Base-by-base conservation (phyloP, 495 filamentous ascomycete species). In the Articulospora tetracladia region DNA sequence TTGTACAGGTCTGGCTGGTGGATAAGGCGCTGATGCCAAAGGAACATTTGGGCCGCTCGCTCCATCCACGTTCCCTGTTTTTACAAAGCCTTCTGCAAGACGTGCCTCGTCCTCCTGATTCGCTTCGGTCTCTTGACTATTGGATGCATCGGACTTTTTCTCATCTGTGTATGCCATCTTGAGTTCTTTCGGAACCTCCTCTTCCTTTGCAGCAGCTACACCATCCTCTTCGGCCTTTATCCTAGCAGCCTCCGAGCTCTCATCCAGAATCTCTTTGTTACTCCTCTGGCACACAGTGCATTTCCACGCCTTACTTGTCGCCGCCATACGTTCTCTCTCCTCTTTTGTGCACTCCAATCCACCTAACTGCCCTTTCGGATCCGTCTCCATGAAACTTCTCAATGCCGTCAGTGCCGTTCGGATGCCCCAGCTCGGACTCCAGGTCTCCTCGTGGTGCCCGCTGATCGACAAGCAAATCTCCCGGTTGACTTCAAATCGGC, bases 341-440 rank as follows among this genome's bases (percentile, higher is more conserved):
- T 73, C 77, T 7, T 85, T 81, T 48, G 66, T 78, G 19, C 86
- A 86, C 60, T 97, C 92, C 70, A 97, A 74, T 2, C 94, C 94
- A 1, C 94, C 94, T 0, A 98, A 75, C 78, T 98, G 94, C 0
- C 94, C 88, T 55, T 76, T 78, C 1, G 83, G 79, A 57, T 88
- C 86, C 22, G 82, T 87, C 66, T 89, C 88, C 88, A 91, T 91
- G 69, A 91, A 91, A 25, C 74, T 77, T 36, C 88, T 74, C 58
- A 64, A 41, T 23, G 88, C 88, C 13, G 89, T 85, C 26, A 91
- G 75, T 8, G 88, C 88, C 1, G 88, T 91, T 52, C 94, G 80
- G 7, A 98, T 85, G 0, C 94, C 93, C 94, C 94, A 98, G 0
- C 94, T 94, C 1, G 94, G 94, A 80, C 96, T 92, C 94, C 94